phyloP scores from a whole-genome alignment of 345 rosid species.

The Populus alba region DNA sequence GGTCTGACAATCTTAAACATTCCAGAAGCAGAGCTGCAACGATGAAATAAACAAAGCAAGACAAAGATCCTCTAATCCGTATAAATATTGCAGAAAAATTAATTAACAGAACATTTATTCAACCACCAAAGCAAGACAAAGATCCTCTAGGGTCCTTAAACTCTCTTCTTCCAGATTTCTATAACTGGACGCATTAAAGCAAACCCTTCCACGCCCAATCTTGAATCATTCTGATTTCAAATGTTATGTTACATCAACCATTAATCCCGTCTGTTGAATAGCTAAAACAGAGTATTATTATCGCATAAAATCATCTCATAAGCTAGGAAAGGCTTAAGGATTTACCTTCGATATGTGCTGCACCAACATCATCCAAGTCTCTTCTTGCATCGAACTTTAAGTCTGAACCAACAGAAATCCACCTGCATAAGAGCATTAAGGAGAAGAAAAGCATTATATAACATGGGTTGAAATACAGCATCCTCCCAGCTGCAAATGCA shows the following conservation, averaged over 20 bases:
- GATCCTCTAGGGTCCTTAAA: background rate
- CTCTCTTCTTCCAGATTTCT: background rate
- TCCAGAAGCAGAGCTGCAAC: slow-evolving; percentile 69
- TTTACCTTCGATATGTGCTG: slow-evolving; percentile 69
- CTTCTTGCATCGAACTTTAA: slow-evolving; percentile 92
- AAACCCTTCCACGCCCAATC: background rate
- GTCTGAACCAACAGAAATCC: slow-evolving; percentile 99
- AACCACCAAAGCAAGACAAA: background rate
- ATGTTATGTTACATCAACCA: background rate
- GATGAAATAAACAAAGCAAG: background rate
- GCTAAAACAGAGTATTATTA: background rate
- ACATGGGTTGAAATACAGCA: slow-evolving; percentile 4
- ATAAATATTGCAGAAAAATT: background rate
- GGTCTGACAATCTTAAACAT: slow-evolving; percentile 86
- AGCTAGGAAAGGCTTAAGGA: slow-evolving; percentile 6
- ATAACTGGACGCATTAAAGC: background rate
- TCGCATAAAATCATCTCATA: background rate
- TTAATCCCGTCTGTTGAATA: background rate
- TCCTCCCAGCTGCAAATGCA: background rate
- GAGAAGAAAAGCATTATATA: slow-evolving; percentile 13
- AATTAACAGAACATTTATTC: background rate
- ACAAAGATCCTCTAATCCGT: background rate
- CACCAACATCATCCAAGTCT: slow-evolving; percentile 97
- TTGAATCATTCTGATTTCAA: background rate
- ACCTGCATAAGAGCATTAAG: slow-evolving; percentile 50